Conservation (phyloP, 164 flowering plant species). For the Kingdonia uniflora region DNA sequence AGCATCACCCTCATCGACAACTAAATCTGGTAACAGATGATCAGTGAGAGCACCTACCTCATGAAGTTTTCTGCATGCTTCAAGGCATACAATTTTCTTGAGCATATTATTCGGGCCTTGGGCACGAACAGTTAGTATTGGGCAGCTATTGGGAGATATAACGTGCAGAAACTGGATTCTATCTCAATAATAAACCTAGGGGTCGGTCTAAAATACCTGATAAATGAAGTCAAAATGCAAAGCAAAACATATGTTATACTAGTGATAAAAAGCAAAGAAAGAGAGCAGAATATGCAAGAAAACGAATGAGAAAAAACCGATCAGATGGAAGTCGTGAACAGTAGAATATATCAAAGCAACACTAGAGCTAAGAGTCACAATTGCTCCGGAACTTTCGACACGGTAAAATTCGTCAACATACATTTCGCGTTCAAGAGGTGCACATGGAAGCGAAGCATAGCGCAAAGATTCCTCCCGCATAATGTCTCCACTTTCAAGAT, state of each 20-base stretch:
- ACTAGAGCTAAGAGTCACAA: conserved; percentile 54
- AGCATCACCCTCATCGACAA: conserved; percentile 27
- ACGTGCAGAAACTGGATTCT: conserved; percentile 31
- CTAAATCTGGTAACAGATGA: conserved; percentile 60
- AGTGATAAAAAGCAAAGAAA: background rate
- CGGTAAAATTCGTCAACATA: conserved; percentile 34
- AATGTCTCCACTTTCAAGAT: conserved; percentile 48
- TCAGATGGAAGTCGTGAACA: conserved; percentile 90
- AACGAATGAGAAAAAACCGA: conserved; percentile 36
- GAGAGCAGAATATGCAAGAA: background rate
- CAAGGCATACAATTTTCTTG: conserved; percentile 63
- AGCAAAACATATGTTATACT: too few species aligned
- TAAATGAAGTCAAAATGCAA: background rate
- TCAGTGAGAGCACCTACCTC: conserved; percentile 69
- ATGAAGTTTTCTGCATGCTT: conserved; percentile 76
- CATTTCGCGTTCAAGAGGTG: conserved; percentile 26
- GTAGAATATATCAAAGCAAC: conserved; percentile 46
- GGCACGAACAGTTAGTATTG: conserved; percentile 37
- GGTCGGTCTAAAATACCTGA: conserved; percentile 67
- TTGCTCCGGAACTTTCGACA: conserved; percentile 68
- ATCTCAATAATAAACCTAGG: conserved; percentile 45
- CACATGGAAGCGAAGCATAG: conserved; percentile 51
- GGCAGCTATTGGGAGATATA: conserved; percentile 68
- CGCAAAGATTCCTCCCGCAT: conserved; percentile 63
- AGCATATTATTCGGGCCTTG: conserved; percentile 29